A percentile compares a stretch with the other conserved stretches of the same genome.
Evolutionary conservation across 2,329 filamentous ascomycete species (phyloP).

Genomic region (Aspergillus carbonarius): DNA sequence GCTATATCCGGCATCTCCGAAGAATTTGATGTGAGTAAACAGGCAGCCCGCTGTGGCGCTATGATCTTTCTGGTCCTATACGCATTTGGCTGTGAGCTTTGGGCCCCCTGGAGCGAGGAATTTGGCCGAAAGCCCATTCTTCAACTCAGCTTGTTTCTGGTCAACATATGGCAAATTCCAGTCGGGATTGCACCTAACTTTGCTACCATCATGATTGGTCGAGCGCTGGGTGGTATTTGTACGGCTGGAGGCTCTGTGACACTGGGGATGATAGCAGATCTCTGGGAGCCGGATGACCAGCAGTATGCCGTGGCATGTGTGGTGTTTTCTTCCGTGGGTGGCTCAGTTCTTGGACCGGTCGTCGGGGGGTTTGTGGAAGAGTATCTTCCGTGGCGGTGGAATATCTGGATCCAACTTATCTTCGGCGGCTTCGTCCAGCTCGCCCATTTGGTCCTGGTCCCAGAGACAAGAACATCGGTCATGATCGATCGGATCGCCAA

Average conservation of each 20-base stretch:
- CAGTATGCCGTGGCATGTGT: conserved; percentile 75
- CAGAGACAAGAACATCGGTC: conserved; percentile 73
- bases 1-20: conserved; percentile 63
- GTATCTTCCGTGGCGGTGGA: conserved; percentile 69
- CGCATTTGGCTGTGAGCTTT: conserved; percentile 82
- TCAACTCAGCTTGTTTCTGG: conserved; percentile 69
- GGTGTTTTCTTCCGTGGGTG: conserved; percentile 76
- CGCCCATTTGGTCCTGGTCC: conserved; percentile 67
- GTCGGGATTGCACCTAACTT: conserved; percentile 74
- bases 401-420: conserved; percentile 82
- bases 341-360: conserved; percentile 73
- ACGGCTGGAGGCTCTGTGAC: conserved; percentile 73
- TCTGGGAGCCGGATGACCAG: conserved; percentile 70
- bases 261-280: conserved; percentile 71
- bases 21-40: conserved; percentile 66
- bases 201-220: conserved; percentile 66
- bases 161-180: conserved; percentile 74
- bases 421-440: conserved; percentile 69
- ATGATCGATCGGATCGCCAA: conserved; percentile 67
- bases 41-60: conserved; percentile 70
- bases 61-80: conserved; percentile 78
- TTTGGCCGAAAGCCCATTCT: conserved; percentile 74
- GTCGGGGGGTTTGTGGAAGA: conserved; percentile 72
- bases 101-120: conserved; percentile 86
- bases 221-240: conserved; percentile 67